phyloP scores from a whole-genome alignment of 345 rosid genomes.

The Acer negundo region DNA sequence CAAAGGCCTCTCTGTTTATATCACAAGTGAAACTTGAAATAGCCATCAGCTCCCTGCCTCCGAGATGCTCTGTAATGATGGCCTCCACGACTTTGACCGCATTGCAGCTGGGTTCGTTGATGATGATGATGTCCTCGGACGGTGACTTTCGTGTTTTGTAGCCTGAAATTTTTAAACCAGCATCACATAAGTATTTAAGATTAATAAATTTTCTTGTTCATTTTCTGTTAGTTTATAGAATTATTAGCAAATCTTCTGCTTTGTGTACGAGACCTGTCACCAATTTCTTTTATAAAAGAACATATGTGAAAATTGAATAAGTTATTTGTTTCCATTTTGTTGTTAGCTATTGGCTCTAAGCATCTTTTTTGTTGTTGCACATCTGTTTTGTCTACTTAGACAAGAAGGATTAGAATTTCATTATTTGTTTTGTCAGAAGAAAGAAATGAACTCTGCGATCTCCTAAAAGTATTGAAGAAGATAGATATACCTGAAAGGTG shows the following conservation, averaged over 20 bases:
- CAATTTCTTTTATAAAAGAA: neutral
- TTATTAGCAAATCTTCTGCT: neutral
- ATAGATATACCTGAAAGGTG: constrained; percentile 28
- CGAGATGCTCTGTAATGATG: constrained; percentile 81
- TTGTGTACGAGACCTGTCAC: constrained; percentile 1
- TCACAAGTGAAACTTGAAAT: constrained; percentile 13
- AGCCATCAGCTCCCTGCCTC: constrained; percentile 60
- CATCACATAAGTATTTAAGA: neutral
- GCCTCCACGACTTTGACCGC: constrained; percentile 80
- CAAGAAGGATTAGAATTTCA: neutral
- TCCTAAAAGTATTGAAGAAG: neutral
- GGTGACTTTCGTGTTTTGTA: constrained; percentile 49
- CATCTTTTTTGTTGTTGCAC: neutral
- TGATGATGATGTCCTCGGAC: constrained; percentile 41
- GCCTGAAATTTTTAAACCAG: constrained; percentile 38
- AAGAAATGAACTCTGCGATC: neutral
- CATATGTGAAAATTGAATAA: no score
- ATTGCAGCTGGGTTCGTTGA: constrained; percentile 37
- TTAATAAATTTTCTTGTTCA: no score
- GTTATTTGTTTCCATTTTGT: no score
- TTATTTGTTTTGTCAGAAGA: neutral
- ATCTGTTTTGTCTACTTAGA: neutral
- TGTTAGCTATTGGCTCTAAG: neutral
- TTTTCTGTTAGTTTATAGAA: neutral
- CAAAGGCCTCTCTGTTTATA: constrained; percentile 6